Evolutionary conservation across 768 basidiomycete species (phyloP).

Genomic region (Boletus tomentosulus): DNA sequence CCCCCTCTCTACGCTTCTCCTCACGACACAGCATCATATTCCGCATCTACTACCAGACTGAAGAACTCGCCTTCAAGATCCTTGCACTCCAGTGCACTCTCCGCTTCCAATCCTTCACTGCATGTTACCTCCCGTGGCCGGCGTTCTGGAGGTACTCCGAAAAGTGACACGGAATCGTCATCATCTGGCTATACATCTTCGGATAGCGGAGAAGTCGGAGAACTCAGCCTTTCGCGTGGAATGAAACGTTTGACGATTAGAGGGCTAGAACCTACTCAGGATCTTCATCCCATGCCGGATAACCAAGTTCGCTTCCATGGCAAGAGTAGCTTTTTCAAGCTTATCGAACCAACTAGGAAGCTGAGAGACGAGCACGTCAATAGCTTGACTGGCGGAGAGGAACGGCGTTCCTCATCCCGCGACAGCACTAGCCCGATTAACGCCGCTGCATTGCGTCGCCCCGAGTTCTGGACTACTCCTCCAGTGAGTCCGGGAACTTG

Average conservation of each 20-base stretch:
- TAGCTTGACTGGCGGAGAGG: constrained; percentile 27
- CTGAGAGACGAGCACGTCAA: constrained; percentile 49
- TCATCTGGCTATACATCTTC: constrained; percentile 29
- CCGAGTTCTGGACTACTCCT: constrained; percentile 57
- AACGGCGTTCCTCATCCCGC: constrained; percentile 11
- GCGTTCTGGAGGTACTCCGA: constrained; percentile 21
- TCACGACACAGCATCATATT: constrained; percentile 22
- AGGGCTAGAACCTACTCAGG: constrained; percentile 36
- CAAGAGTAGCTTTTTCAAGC: constrained; percentile 52
- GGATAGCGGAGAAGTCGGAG: constrained; percentile 36
- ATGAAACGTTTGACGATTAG: constrained; percentile 36
- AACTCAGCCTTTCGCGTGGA: constrained; percentile 37
- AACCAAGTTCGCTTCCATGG: constrained; percentile 56
- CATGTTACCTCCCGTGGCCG: constrained; percentile 5
- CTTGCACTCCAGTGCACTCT: constrained; percentile 5
- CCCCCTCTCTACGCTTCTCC: constrained; percentile 4
- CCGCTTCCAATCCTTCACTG: constrained; percentile 7
- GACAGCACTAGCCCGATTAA: constrained; percentile 20
- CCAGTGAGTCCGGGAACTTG: constrained; percentile 36
- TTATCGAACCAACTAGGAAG: constrained; percentile 51
- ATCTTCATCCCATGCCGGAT: constrained; percentile 29
- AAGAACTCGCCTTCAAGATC: constrained; percentile 12
- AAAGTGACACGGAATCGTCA: constrained; percentile 27
- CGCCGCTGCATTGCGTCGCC: constrained; percentile 33
- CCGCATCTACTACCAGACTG: constrained; percentile 11